Evolutionary conservation across 768 basidiomycete genomes (phyloP).

Genomic region (Suillus variegatus): DNA sequence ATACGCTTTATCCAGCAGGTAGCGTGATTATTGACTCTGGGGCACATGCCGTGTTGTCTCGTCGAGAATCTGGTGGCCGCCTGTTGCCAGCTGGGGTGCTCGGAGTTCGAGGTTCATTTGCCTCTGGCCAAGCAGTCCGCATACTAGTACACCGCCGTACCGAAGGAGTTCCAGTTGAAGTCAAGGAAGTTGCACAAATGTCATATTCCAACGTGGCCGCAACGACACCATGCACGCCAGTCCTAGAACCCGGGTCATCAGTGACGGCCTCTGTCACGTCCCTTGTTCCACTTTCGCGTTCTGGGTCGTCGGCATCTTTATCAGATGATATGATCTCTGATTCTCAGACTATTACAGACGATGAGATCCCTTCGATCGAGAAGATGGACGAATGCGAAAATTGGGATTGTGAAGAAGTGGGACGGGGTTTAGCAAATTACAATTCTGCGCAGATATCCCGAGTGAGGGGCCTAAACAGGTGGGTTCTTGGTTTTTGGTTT

Average conservation of each 20-base stretch:
- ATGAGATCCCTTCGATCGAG: slow-evolving; percentile 29
- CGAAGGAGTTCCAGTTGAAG: slow-evolving; percentile 22
- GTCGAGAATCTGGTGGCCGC: slow-evolving; percentile 86
- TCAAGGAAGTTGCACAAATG: slow-evolving; percentile 27
- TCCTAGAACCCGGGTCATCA: slow-evolving; percentile 41
- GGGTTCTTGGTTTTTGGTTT: slow-evolving; percentile 21
- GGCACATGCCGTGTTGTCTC: slow-evolving; percentile 82
- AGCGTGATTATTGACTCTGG: slow-evolving; percentile 87
- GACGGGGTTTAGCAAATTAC: slow-evolving; percentile 93
- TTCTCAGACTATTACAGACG: slow-evolving; percentile 29
- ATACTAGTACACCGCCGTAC: slow-evolving; percentile 59
- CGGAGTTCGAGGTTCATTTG: slow-evolving; percentile 85
- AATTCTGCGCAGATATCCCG: slow-evolving; percentile 89
- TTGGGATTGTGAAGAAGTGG: slow-evolving; percentile 86
- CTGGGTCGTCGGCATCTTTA: slow-evolving; percentile 37
- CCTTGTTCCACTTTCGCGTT: slow-evolving; percentile 44
- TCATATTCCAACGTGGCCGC: slow-evolving; percentile 45
- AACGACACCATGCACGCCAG: slow-evolving; percentile 43
- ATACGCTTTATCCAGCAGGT: slow-evolving; percentile 89
- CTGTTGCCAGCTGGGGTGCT: slow-evolving; percentile 91
- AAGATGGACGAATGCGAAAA: slow-evolving; percentile 44
- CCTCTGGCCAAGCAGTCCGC: slow-evolving; percentile 91
- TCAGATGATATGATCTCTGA: slow-evolving; percentile 28
- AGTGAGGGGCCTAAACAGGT: slow-evolving; percentile 93
- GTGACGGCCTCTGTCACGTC: slow-evolving; percentile 48